phyloP scores from a whole-genome alignment of 306 rosid genomes.

The Ammopiptanthus mongolicus region DNA sequence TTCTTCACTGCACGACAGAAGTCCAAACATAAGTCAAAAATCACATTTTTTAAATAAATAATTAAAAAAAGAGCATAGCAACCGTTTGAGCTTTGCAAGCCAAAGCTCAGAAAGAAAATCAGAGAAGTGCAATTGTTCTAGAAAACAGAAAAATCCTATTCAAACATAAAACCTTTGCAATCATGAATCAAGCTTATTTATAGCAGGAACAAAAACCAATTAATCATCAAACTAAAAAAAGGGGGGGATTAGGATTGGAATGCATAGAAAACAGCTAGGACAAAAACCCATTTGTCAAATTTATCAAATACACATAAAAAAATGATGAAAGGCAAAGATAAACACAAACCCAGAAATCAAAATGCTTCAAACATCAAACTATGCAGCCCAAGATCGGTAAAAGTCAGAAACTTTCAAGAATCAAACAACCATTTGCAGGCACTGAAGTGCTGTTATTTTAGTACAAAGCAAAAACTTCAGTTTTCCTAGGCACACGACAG shows the following conservation, averaged over 20 bases:
- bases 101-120: background rate
- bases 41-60: background rate
- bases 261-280: background rate
- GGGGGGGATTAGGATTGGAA: background rate
- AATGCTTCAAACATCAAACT: slow-evolving; percentile 8
- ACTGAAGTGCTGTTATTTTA: background rate
- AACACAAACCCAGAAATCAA: slow-evolving; percentile 12
- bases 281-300: slow-evolving; percentile 2
- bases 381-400: slow-evolving; percentile 17
- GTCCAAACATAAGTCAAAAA: background rate
- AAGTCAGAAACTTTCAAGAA: background rate
- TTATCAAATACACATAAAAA: background rate
- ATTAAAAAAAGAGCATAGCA: background rate
- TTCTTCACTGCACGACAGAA: slow-evolving; percentile 21
- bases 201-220: background rate
- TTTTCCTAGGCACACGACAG: background rate
- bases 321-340: background rate
- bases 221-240: background rate
- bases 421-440: background rate
- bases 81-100: background rate
- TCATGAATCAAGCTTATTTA: background rate
- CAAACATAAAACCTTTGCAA: background rate
- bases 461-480: no score
- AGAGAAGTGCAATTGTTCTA: background rate
- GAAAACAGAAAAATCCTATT: background rate